These are phyloP conservation scores for Paramecium bursaria DNA, from an alignment of 73 alveolate genomes.

Conservation along the genomic window DNA sequence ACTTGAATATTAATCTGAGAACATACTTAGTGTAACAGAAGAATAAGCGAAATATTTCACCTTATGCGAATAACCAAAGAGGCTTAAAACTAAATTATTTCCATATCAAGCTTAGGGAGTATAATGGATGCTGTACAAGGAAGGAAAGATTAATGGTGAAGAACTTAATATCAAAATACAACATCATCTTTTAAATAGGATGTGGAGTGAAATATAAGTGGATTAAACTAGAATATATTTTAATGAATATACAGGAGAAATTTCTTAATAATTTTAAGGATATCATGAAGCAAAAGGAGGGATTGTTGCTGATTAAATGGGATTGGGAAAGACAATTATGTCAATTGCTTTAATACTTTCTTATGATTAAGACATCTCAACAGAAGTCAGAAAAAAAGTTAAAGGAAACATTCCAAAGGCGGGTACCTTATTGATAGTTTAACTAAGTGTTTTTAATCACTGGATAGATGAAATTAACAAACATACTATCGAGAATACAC, in stretches of 20 bases:
- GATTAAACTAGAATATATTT: constrained; percentile 43
- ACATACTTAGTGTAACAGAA: constrained; percentile 42
- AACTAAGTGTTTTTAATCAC: constrained; percentile 54
- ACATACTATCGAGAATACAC: background rate
- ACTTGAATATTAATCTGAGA: background rate
- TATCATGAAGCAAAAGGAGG: constrained; percentile 62
- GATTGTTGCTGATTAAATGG: constrained; percentile 68
- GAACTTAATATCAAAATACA: background rate
- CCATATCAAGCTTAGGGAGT: constrained; percentile 49
- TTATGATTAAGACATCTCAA: background rate
- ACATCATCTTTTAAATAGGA: background rate
- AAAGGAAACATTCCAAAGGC: constrained; percentile 19
- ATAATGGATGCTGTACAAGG: constrained; percentile 68
- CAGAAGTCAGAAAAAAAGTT: constrained; percentile 16
- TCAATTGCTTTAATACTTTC: constrained; percentile 39
- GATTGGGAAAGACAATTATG: constrained; percentile 64
- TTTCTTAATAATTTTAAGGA: constrained; percentile 6
- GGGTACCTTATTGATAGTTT: constrained; percentile 41
- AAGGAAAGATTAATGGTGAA: constrained; percentile 25
- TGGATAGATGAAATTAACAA: constrained; percentile 61
- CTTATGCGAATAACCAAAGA: background rate
- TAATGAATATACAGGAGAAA: constrained; percentile 58
- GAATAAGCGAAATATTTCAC: constrained; percentile 32
- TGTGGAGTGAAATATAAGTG: constrained; percentile 57
- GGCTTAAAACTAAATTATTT: constrained; percentile 11